These are phyloP conservation scores for Rubia yunnanensis DNA, from an alignment of 257 asterid genomes.

Conservation along the genomic window DNA sequence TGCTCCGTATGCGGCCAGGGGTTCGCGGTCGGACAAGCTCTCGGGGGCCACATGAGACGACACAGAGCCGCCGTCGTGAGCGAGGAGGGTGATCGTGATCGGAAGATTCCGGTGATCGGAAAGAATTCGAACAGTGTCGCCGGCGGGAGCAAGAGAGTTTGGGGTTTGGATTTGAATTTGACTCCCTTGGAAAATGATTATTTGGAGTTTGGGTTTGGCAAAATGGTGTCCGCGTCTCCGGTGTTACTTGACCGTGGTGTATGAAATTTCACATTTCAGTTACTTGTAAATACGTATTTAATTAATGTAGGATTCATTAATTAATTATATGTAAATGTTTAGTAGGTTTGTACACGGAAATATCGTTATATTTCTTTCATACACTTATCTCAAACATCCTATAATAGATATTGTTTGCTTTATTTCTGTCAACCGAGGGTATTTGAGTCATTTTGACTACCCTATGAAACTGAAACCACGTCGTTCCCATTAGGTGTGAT, in stretches of 20 bases:
- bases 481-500: too few species aligned
- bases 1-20: slow-evolving; percentile 34
- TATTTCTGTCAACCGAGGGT: too few species aligned
- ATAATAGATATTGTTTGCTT: too few species aligned
- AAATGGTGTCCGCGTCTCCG: background rate
- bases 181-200: slow-evolving; percentile 29
- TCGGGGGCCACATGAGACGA: slow-evolving; percentile 40
- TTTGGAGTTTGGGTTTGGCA: slow-evolving; percentile 14
- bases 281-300: background rate
- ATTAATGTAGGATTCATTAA: background rate
- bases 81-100: background rate
- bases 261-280: background rate
- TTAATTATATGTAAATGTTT: background rate
- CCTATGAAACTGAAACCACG: too few species aligned
- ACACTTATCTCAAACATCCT: too few species aligned
- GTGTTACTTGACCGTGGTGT: background rate
- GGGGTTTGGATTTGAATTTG: slow-evolving; percentile 37
- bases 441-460: too few species aligned
- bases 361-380: background rate
- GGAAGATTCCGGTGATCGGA: background rate
- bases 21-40: slow-evolving; percentile 32
- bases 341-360: background rate
- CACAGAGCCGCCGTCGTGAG: slow-evolving; percentile 16
- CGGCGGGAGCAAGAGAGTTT: slow-evolving; percentile 10
- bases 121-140: slow-evolving; percentile 7